phyloP scores from a whole-genome alignment of 2,329 filamentous ascomycete species.

The Fusarium sambucinum region DNA sequence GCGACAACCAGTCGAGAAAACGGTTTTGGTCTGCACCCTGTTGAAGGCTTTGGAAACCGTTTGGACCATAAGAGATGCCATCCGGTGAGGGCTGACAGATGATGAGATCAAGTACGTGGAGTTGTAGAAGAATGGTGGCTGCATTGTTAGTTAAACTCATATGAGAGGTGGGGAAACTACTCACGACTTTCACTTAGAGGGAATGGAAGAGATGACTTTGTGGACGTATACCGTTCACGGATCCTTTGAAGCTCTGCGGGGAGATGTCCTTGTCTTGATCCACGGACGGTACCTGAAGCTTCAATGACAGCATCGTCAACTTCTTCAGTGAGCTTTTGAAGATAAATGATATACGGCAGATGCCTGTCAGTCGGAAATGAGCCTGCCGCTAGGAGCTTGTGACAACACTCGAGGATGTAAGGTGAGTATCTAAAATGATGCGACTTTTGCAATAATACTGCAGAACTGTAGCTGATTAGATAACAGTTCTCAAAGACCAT shows the following conservation, averaged over 20 bases:
- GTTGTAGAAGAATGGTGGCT: constrained; percentile 48
- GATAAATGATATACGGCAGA: constrained; percentile 48
- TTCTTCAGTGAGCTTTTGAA: constrained; percentile 50
- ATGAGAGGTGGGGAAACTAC: neutral
- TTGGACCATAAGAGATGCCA: constrained; percentile 45
- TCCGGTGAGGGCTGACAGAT: constrained; percentile 49
- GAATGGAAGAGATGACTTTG: constrained; percentile 47
- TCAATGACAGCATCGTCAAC: constrained; percentile 47
- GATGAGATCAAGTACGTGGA: constrained; percentile 49
- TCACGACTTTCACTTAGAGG: constrained; percentile 51
- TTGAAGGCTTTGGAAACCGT: constrained; percentile 42
- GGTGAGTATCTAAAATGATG: constrained; percentile 46
- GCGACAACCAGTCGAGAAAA: constrained; percentile 48
- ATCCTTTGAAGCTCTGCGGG: constrained; percentile 40
- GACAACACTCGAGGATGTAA: constrained; percentile 48
- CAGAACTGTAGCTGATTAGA: constrained; percentile 19
- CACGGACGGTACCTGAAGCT: constrained; percentile 5
- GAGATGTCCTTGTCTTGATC: constrained; percentile 11
- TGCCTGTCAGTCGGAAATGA: constrained; percentile 45
- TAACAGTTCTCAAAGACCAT: rapidly evolving
- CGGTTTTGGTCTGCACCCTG: constrained; percentile 26
- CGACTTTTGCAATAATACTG: constrained; percentile 50
- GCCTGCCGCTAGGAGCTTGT: constrained; percentile 27
- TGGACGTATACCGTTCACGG: constrained; percentile 30
- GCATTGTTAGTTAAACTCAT: neutral